These are phyloP conservation scores for Thuja plicata DNA, from an alignment of 83 land plant genomes.

Conservation along the genomic window DNA sequence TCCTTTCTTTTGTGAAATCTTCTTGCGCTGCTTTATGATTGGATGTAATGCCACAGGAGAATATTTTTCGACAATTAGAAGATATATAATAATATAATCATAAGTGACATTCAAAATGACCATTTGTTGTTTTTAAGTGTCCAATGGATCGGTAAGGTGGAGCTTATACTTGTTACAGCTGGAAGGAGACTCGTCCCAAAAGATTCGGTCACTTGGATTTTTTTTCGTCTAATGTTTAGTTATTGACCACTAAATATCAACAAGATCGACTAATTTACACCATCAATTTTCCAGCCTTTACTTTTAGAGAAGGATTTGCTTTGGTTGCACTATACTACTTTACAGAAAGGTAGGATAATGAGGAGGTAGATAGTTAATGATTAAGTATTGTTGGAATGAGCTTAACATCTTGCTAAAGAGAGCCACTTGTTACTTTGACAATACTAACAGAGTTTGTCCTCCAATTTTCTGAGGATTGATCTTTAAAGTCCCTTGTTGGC, in stretches of 20 bases:
- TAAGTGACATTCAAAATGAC: not conserved
- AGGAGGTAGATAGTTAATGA: no score
- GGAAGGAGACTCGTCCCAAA: not conserved
- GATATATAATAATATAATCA: not conserved
- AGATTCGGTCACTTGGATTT: not conserved
- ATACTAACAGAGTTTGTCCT: no score
- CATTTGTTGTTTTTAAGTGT: not conserved
- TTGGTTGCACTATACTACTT: no score
- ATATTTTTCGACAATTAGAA: not conserved
- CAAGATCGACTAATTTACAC: not conserved
- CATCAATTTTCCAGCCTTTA: not conserved
- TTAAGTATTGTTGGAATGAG: no score
- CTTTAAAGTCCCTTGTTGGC: no score
- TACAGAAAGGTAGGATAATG: no score
- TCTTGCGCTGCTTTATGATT: not conserved
- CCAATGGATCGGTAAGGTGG: not conserved
- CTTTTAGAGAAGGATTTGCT: not conserved
- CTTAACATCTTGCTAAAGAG: no score
- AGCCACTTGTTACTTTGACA: no score
- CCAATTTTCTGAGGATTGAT: no score
- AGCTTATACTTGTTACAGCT: not conserved
- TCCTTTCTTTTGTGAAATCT: not conserved
- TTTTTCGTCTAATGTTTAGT: not conserved
- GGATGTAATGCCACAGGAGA: not conserved
- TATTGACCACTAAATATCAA: not conserved